Conservation (phyloP, 2,329 filamentous ascomycete species). For the Lecanosticta acicola region DNA sequence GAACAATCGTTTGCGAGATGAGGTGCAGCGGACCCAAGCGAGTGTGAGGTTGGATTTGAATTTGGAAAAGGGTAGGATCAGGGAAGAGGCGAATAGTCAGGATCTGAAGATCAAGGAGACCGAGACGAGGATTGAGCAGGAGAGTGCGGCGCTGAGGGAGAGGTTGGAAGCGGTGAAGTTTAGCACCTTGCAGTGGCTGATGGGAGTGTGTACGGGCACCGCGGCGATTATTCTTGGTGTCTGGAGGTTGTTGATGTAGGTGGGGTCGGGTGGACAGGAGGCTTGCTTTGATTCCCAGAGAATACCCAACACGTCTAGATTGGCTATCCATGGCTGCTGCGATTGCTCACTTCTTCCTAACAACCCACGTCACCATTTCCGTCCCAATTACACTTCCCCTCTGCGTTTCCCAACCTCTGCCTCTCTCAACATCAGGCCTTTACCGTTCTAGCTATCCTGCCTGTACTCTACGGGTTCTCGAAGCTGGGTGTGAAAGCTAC, state of each 20-base stretch:
- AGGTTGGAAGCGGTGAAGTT: slow-evolving; percentile 97
- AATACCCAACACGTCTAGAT: background rate
- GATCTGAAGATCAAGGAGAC: slow-evolving; percentile 99
- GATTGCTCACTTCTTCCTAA: slow-evolving; percentile 13
- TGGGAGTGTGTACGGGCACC: slow-evolving; percentile 66
- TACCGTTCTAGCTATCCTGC: slow-evolving; percentile 9
- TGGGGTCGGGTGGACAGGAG: background rate
- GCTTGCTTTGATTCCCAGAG: background rate
- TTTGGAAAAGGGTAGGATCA: slow-evolving; percentile 90
- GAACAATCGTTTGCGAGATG: slow-evolving; percentile 80
- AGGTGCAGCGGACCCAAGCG: slow-evolving; percentile 90
- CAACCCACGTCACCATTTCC: slow-evolving; percentile 20
- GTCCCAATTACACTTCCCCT: slow-evolving; percentile 10
- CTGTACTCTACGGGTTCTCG: slow-evolving; percentile 17
- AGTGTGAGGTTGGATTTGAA: slow-evolving; percentile 89
- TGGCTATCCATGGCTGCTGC: background rate
- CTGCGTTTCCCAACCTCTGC: slow-evolving; percentile 10
- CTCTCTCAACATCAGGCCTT: too few species aligned
- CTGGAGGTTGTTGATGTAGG: slow-evolving; percentile 59
- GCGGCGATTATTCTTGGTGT: slow-evolving; percentile 62
- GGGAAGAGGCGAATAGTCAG: slow-evolving; percentile 92
- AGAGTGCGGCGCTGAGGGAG: slow-evolving; percentile 83
- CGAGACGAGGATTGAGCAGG: slow-evolving; percentile 96
- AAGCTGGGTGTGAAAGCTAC: slow-evolving; percentile 1
- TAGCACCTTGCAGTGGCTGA: slow-evolving; percentile 94